A percentile compares a stretch with the other conserved stretches of the same genome.
Conservation (phyloP, 208 protist species). For the Wallacemonas collosoma region DNA sequence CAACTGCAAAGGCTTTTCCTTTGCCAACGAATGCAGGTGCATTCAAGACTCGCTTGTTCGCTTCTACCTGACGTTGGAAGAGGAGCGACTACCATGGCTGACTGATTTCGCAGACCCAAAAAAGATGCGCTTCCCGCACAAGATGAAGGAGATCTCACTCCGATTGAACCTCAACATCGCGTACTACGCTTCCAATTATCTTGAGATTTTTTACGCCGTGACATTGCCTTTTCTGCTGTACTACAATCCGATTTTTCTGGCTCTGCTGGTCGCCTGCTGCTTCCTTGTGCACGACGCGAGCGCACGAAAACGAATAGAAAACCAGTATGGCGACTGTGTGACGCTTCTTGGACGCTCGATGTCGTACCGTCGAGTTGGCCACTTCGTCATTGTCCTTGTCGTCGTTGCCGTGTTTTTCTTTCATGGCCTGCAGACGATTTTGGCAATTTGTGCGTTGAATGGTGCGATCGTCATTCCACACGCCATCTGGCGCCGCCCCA, state of each 20-base stretch:
- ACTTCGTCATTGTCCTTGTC: constrained; percentile 34
- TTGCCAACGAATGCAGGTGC: constrained; percentile 29
- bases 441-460: constrained; percentile 50
- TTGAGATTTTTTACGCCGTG: constrained; percentile 57
- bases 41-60: not conserved
- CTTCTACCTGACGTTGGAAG: constrained; percentile 34
- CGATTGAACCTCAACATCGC: constrained; percentile 85
- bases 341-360: constrained; percentile 39
- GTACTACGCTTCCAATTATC: constrained; percentile 83
- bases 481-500: constrained; percentile 62
- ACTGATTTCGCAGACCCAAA: constrained; percentile 63
- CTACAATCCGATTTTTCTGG: constrained; percentile 61
- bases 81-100: constrained; percentile 73
- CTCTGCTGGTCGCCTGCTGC: constrained; percentile 36
- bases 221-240: constrained; percentile 68
- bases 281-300: constrained; percentile 47
- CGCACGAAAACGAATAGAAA: constrained; percentile 28
- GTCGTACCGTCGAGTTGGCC: constrained; percentile 47
- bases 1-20: constrained; percentile 14
- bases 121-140: constrained; percentile 55
- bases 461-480: constrained; percentile 64
- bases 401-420: constrained; percentile 51
- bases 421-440: constrained; percentile 44
- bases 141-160: constrained; percentile 38
- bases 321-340: constrained; percentile 28